Conservation (phyloP, 2,329 filamentous ascomycete species). For the Lachnellula cervina region DNA sequence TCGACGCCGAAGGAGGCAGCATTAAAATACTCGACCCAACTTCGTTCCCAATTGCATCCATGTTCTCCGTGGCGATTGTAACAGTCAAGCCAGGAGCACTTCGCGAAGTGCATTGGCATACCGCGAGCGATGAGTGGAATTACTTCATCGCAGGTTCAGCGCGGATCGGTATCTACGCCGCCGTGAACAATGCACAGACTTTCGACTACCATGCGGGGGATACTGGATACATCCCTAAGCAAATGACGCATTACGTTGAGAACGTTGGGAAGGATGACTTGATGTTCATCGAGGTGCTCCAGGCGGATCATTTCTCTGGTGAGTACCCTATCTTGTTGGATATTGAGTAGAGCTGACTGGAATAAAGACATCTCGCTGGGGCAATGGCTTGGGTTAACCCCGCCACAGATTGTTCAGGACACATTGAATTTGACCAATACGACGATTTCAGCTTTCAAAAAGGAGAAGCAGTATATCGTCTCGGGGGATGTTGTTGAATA, state of each 20-base stretch:
- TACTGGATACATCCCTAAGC: slow-evolving; percentile 70
- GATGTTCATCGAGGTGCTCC: slow-evolving; percentile 72
- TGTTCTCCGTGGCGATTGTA: slow-evolving; percentile 67
- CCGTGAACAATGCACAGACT: slow-evolving; percentile 63
- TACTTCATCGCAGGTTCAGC: slow-evolving; percentile 71
- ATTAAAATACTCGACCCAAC: slow-evolving; percentile 72
- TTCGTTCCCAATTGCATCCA: slow-evolving; percentile 70
- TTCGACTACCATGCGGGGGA: slow-evolving; percentile 74
- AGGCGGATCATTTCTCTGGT: slow-evolving; percentile 57
- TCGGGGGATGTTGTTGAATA: slow-evolving; percentile 42
- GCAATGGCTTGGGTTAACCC: slow-evolving; percentile 47
- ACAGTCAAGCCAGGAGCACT: slow-evolving; percentile 54
- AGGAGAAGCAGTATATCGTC: slow-evolving; percentile 42
- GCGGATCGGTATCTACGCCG: slow-evolving; percentile 68
- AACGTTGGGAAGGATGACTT: slow-evolving; percentile 73
- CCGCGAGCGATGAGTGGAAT: slow-evolving; percentile 73
- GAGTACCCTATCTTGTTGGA: not conserved
- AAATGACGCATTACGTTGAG: slow-evolving; percentile 79
- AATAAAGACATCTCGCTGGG: slow-evolving; percentile 36
- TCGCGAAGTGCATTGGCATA: slow-evolving; percentile 70
- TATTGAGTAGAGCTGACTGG: slow-evolving; percentile 16
- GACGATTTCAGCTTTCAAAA: slow-evolving; percentile 37
- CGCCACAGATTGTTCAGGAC: slow-evolving; percentile 53
- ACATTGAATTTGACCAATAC: slow-evolving; percentile 43
- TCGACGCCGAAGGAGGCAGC: slow-evolving; percentile 64